phyloP scores from a whole-genome alignment of 2,329 filamentous ascomycete species.

The Penicillium sp. region DNA sequence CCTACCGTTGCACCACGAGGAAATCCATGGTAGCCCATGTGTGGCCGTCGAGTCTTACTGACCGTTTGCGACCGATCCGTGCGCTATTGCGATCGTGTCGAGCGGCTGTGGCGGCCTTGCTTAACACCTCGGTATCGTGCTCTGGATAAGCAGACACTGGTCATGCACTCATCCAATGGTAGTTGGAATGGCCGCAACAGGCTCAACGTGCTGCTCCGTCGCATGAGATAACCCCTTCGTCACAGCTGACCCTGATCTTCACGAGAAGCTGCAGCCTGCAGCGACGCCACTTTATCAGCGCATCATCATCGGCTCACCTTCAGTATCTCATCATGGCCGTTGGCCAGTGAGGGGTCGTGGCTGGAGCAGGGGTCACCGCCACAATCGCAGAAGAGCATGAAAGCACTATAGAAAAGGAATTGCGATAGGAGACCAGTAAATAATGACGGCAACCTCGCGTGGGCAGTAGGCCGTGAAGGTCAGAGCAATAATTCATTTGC shows the following conservation, averaged over 20 bases:
- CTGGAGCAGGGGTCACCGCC: constrained; percentile 11
- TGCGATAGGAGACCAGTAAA: not conserved
- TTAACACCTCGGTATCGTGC: not conserved
- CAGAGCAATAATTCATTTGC: not conserved
- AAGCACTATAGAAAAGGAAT: not conserved
- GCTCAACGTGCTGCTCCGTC: not conserved
- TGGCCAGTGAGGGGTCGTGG: constrained; percentile 8
- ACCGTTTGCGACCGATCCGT: constrained; percentile 20
- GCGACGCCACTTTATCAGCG: constrained; percentile 19
- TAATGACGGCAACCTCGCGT: constrained; percentile 13
- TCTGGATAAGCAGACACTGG: not conserved
- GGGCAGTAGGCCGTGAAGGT: constrained; percentile 11
- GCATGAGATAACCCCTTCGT: not conserved
- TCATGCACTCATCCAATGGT: not conserved
- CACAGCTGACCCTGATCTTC: not conserved
- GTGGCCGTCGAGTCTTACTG: not conserved
- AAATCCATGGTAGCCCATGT: not conserved
- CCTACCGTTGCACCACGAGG: not conserved
- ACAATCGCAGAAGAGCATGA: not conserved
- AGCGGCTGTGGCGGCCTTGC: constrained; percentile 27
- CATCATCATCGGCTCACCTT: constrained; percentile 3
- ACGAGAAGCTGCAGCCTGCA: constrained; percentile 5
- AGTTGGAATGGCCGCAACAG: not conserved
- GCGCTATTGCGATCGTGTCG: constrained; percentile 16
- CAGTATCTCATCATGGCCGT: constrained; percentile 5